phyloP scores from a whole-genome alignment of 768 basidiomycete species.

The Suillus americanus region DNA sequence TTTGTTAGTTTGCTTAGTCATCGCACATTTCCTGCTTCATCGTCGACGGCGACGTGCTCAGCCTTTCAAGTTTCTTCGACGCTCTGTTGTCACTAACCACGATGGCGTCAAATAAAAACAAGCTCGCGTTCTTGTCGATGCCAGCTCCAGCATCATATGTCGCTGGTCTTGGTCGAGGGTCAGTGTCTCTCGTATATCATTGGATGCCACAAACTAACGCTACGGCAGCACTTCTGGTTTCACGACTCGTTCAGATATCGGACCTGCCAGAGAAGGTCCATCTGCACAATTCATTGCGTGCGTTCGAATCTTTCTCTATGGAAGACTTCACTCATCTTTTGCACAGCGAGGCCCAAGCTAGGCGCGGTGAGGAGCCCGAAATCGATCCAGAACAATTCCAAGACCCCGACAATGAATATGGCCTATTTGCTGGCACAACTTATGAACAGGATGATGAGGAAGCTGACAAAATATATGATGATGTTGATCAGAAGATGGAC shows the following conservation, averaged over 20 bases:
- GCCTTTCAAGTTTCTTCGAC: neutral
- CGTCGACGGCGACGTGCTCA: neutral
- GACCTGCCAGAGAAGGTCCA: constrained; percentile 94
- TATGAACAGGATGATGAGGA: constrained; percentile 99
- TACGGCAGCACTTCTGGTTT: constrained; percentile 84
- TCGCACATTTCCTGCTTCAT: neutral
- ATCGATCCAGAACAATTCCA: constrained; percentile 90
- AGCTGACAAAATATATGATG: constrained; percentile 92
- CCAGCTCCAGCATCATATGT: constrained; percentile 96
- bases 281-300: constrained; percentile 89
- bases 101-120: constrained; percentile 64
- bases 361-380: constrained; percentile 84
- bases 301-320: constrained; percentile 29
- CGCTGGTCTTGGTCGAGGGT: constrained; percentile 98
- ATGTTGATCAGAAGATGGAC: constrained; percentile 92
- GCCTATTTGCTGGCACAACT: constrained; percentile 91
- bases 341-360: constrained; percentile 80
- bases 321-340: constrained; percentile 2
- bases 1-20: neutral
- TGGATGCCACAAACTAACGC: constrained; percentile 6
- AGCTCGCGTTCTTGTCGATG: constrained; percentile 87
- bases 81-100: neutral
- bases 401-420: constrained; percentile 97
- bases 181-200: constrained; percentile 25
- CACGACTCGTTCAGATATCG: constrained; percentile 98